Conservation (phyloP, 306 rosid genomes). For the Castanospermum australe region DNA sequence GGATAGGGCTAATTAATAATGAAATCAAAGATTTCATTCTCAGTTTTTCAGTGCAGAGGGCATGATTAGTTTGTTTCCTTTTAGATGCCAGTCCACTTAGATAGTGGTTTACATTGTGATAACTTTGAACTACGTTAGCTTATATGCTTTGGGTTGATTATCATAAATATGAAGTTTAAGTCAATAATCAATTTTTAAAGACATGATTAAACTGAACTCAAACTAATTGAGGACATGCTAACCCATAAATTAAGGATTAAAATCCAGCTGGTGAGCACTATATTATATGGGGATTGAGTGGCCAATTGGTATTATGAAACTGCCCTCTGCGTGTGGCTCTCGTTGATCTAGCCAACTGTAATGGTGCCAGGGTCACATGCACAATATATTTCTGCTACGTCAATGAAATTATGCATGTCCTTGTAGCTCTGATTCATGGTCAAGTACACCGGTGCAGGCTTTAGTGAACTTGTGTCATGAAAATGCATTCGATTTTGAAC, state of each 20-base stretch:
- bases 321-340: no score
- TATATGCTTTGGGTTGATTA: not conserved
- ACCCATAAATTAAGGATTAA: no score
- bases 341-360: no score
- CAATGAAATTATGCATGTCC: no score
- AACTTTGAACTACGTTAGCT: not conserved
- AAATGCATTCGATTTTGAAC: no score
- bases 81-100: not conserved
- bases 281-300: not conserved
- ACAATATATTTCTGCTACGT: not conserved
- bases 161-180: no score
- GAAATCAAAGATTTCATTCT: constrained; percentile 62
- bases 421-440: no score
- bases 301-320: not conserved
- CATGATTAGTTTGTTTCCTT: constrained; percentile 19
- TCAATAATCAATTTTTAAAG: not conserved
- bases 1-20: constrained; percentile 46
- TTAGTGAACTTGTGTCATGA: no score
- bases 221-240: not conserved
- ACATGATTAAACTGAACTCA: not conserved
- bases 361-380: not conserved
- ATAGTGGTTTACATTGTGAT: not conserved
- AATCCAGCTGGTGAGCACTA: not conserved
- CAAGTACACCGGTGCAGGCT: no score
- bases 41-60: constrained; percentile 44